Evolutionary conservation across 208 protist species (phyloP).

Genomic region (Perkinsela sp.): DNA sequence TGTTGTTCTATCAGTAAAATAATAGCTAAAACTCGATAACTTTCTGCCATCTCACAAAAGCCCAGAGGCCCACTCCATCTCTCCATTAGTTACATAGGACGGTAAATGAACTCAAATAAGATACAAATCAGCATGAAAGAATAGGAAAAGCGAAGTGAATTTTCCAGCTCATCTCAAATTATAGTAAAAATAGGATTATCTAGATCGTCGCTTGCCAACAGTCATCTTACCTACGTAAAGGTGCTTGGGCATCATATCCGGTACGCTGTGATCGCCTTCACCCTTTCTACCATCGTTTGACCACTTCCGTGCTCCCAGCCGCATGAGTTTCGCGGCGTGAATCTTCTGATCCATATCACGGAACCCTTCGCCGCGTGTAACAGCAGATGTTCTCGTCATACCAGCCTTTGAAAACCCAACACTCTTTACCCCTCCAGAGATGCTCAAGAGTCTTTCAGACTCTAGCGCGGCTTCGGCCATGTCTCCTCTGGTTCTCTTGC

Average conservation of each 20-base stretch:
- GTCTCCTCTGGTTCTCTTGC: slow-evolving; percentile 3
- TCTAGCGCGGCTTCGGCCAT: slow-evolving; percentile 1
- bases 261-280: slow-evolving; percentile 77
- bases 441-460: slow-evolving; percentile 28
- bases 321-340: slow-evolving; percentile 49
- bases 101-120: no score
- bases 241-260: slow-evolving; percentile 82
- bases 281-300: slow-evolving; percentile 42
- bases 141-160: no score
- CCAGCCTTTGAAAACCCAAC: slow-evolving; percentile 28
- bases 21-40: no score
- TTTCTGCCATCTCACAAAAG: no score
- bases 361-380: slow-evolving; percentile 44
- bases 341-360: slow-evolving; percentile 59
- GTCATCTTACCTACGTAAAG: slow-evolving; percentile 90
- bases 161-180: no score
- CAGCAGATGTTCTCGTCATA: slow-evolving; percentile 8
- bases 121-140: no score
- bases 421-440: no score
- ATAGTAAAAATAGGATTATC: no score
- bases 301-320: slow-evolving; percentile 27
- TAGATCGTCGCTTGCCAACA: slow-evolving; percentile 2
- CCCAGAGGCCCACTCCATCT: no score
- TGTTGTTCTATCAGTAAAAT: no score
- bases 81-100: no score